These are phyloP conservation scores for Russula dissimulans DNA, from an alignment of 768 basidiomycete species.

Conservation along the genomic window DNA sequence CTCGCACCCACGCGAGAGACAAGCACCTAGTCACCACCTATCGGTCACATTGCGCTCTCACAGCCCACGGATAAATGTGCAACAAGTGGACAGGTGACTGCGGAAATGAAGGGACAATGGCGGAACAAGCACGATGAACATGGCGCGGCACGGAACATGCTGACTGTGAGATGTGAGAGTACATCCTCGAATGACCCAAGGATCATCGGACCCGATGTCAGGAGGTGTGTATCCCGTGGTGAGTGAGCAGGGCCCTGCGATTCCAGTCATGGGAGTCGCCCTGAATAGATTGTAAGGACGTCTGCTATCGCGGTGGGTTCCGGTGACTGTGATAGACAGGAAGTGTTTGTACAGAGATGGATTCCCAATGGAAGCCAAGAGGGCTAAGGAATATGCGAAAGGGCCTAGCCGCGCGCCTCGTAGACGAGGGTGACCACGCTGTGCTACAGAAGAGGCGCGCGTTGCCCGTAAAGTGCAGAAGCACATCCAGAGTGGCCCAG, in stretches of 20 bases:
- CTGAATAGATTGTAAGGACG: background rate
- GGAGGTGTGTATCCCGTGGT: background rate
- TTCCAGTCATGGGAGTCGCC: conserved; percentile 3
- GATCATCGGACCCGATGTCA: background rate
- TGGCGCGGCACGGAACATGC: conserved; percentile 4
- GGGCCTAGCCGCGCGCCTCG: conserved; percentile 9
- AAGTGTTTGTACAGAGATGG: conserved; percentile 2
- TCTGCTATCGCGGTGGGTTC: background rate
- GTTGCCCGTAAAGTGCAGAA: background rate
- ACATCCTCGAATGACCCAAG: background rate
- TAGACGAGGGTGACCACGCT: background rate
- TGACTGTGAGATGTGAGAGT: background rate
- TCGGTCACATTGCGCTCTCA: background rate
- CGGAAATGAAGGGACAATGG: conserved; percentile 5
- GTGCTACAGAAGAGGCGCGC: background rate
- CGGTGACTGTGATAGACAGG: background rate
- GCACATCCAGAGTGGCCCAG: background rate
- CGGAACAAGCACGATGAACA: background rate
- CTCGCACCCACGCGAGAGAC: background rate
- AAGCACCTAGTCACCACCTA: background rate
- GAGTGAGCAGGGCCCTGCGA: background rate
- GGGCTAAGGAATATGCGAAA: background rate
- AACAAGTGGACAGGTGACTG: conserved; percentile 3
- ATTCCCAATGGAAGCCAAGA: conserved; percentile 10
- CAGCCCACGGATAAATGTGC: background rate